Conservation (phyloP, 768 basidiomycete genomes). For the Naganishia kalamii region DNA sequence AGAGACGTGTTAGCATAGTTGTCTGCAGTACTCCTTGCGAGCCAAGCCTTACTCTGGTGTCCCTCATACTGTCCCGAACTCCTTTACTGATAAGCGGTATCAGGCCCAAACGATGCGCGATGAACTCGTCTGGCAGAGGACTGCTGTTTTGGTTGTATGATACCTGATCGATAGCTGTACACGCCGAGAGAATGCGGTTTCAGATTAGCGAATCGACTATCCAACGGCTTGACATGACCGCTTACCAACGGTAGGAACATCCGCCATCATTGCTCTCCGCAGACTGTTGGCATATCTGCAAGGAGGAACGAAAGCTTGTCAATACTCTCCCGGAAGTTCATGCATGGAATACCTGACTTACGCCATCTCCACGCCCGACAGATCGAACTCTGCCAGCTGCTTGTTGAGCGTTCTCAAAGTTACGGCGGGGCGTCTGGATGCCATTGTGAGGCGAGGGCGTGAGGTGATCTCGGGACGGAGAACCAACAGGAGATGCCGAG, state of each 20-base stretch:
- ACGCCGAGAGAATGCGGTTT: background rate
- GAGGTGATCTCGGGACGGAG: no score
- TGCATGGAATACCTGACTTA: conserved; percentile 49
- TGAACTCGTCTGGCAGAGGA: conserved; percentile 92
- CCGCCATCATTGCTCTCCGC: conserved; percentile 88
- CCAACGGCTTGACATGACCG: conserved; percentile 23
- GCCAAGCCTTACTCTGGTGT: conserved; percentile 42
- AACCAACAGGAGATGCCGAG: background rate
- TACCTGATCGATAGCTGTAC: conserved; percentile 88
- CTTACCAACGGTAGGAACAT: conserved; percentile 90
- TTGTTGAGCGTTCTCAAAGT: conserved; percentile 54
- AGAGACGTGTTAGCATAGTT: no score
- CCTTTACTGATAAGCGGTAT: conserved; percentile 80
- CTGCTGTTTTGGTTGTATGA: conserved; percentile 85
- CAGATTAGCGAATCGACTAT: background rate
- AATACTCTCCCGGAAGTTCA: conserved; percentile 22
- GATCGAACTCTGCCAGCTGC: conserved; percentile 81
- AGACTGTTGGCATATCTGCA: conserved; percentile 88
- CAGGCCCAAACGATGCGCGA: conserved; percentile 92
- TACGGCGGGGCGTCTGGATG: conserved; percentile 16
- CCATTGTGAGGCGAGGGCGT: background rate
- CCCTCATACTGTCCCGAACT: conserved; percentile 74
- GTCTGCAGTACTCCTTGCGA: no score
- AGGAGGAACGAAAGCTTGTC: conserved; percentile 6
- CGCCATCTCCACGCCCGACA: conserved; percentile 95